Percentiles rank a stretch among this genome's conserved stretches.
These are phyloP conservation scores for Psophocarpus tetragonolobus DNA, from an alignment of 306 rosid species.

Conservation along the genomic window DNA sequence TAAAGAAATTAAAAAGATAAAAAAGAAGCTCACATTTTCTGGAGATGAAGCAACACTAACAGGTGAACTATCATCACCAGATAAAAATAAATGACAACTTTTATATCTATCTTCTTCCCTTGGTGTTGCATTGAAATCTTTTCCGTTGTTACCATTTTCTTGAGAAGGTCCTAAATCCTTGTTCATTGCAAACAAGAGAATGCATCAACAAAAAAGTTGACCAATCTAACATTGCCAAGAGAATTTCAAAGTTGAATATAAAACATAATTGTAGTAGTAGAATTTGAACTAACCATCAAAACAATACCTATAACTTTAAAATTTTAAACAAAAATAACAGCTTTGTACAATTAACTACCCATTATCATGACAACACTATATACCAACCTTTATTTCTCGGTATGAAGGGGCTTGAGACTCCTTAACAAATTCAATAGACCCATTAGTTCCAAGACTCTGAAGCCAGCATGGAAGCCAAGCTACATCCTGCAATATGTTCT, in stretches of 20 bases:
- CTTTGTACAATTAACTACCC: neutral
- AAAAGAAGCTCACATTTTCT: constrained; percentile 61
- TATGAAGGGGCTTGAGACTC: constrained; percentile 39
- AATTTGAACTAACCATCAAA: constrained; percentile 4
- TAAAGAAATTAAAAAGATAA: neutral
- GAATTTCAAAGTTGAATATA: neutral
- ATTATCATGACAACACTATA: neutral
- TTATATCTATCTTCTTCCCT: constrained; percentile 56
- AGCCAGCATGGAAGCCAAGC: constrained; percentile 92
- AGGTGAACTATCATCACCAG: constrained; percentile 63
- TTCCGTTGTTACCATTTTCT: constrained; percentile 25
- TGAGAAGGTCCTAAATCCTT: constrained; percentile 48
- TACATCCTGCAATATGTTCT: constrained; percentile 53
- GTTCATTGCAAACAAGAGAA: constrained; percentile 31
- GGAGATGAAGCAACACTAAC: constrained; percentile 54
- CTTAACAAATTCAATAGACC: constrained; percentile 39
- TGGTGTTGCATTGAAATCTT: constrained; percentile 42
- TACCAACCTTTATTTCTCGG: constrained; percentile 51
- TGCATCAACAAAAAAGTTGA: constrained; percentile 31
- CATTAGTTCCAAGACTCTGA: constrained; percentile 63
- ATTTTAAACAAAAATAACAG: neutral
- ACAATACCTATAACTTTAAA: neutral
- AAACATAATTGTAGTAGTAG: neutral
- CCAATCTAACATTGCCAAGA: constrained; percentile 5
- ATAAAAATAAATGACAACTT: constrained; percentile 62